A percentile compares a stretch with the other conserved stretches of the same genome.
Evolutionary conservation across 2,329 filamentous ascomycete genomes (phyloP).

Genomic region (Fusarium austroafricanum): DNA sequence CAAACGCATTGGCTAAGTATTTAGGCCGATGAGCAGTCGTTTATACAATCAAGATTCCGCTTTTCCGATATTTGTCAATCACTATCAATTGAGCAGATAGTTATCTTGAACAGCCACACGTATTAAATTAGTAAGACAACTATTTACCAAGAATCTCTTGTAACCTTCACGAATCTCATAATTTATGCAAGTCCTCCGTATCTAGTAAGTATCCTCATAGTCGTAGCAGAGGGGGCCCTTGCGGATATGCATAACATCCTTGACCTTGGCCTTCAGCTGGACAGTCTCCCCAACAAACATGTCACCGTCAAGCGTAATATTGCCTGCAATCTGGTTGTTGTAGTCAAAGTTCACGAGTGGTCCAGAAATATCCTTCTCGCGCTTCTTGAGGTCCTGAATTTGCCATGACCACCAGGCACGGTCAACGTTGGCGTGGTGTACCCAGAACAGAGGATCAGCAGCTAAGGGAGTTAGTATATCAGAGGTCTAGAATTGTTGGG

Average conservation of each 20-base stretch:
- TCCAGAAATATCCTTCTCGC: conserved; percentile 24
- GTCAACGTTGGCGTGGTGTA: conserved; percentile 48
- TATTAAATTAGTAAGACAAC: not conserved
- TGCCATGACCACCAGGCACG: conserved; percentile 44
- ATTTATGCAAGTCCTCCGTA: rapidly evolving
- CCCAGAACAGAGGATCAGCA: conserved; percentile 46
- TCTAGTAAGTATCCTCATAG: conserved; percentile 21
- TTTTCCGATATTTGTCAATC: no score
- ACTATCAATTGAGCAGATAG: no score
- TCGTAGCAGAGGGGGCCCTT: conserved; percentile 22
- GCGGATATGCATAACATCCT: conserved; percentile 24
- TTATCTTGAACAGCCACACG: not conserved
- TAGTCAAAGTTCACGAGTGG: conserved; percentile 32
- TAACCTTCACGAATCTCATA: not conserved
- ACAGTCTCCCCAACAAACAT: conserved; percentile 15
- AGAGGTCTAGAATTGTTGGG: rapidly evolving
- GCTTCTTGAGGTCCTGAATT: conserved; percentile 13
- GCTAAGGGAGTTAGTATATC: not conserved
- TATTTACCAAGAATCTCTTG: not conserved
- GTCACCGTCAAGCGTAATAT: conserved; percentile 6
- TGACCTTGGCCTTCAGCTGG: conserved; percentile 19
- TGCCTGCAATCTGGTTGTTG: conserved; percentile 10
- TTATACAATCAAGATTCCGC: no score
- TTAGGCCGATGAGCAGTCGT: no score
- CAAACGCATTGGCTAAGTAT: no score